A percentile compares a stretch with the other conserved stretches of the same genome.
phyloP scores from a whole-genome alignment of 1,139 yeast species.

The Spathaspora sp. region DNA sequence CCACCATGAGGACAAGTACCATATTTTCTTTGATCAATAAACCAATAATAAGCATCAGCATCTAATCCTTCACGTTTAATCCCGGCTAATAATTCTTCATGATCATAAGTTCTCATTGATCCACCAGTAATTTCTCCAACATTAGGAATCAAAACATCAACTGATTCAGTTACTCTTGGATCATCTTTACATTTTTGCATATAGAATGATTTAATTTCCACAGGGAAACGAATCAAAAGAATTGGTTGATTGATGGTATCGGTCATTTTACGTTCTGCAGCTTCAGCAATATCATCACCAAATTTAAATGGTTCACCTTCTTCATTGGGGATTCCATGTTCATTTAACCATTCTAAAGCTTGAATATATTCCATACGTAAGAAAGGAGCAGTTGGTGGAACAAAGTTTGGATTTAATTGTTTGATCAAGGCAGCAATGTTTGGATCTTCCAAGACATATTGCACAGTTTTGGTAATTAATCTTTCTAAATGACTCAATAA shows the following conservation, averaged over 20 bases:
- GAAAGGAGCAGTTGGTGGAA: slow-evolving; percentile 82
- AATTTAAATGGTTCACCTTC: slow-evolving; percentile 90
- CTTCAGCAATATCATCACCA: slow-evolving; percentile 99
- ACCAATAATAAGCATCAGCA: slow-evolving; percentile 87
- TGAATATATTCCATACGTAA: slow-evolving; percentile 87
- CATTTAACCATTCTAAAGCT: slow-evolving; percentile 95
- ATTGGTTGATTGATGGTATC: slow-evolving; percentile 93
- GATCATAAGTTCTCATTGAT: slow-evolving; percentile 90
- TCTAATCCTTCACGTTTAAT: slow-evolving; percentile 90
- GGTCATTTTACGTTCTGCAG: slow-evolving; percentile 98
- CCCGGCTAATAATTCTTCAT: slow-evolving; percentile 83
- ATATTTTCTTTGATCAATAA: slow-evolving; percentile 90
- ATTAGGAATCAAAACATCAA: slow-evolving; percentile 97
- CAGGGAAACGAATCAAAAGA: slow-evolving; percentile 90
- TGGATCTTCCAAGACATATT: slow-evolving; percentile 84
- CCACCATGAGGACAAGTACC: slow-evolving; percentile 99
- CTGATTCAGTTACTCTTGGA: slow-evolving; percentile 93
- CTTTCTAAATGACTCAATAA: slow-evolving; percentile 82
- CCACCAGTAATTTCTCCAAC: slow-evolving; percentile 99
- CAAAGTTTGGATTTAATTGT: slow-evolving; percentile 90
- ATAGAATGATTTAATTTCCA: slow-evolving; percentile 95
- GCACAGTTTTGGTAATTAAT: slow-evolving; percentile 65
- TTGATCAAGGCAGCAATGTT: slow-evolving; percentile 85
- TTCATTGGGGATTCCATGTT: slow-evolving; percentile 89
- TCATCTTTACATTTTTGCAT: slow-evolving; percentile 93